These are phyloP conservation scores for Saccharomycopsis oosterbeekiorum DNA, from an alignment of 805 yeast species.

Conservation along the genomic window DNA sequence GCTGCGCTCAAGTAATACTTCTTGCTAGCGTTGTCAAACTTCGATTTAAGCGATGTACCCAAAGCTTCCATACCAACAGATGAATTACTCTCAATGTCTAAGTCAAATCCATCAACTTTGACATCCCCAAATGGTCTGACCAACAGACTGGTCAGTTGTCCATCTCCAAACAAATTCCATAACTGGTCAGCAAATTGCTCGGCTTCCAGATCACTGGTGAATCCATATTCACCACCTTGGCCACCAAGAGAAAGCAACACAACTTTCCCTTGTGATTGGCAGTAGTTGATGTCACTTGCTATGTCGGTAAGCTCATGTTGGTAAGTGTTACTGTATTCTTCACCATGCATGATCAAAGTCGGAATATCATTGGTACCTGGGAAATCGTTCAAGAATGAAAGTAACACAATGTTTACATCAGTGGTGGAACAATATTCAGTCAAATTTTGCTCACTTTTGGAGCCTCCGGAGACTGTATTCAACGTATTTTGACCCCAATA, in stretches of 20 bases:
- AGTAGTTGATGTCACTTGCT: constrained; percentile 46
- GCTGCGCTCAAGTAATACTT: constrained; percentile 75
- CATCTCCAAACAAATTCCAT: constrained; percentile 46
- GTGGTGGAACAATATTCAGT: constrained; percentile 55
- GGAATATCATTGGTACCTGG: constrained; percentile 32
- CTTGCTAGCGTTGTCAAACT: constrained; percentile 41
- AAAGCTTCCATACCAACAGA: constrained; percentile 58
- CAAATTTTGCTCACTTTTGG: constrained; percentile 32
- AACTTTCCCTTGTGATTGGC: constrained; percentile 50
- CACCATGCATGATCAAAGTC: constrained; percentile 37
- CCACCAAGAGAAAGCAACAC: constrained; percentile 61
- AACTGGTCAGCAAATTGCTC: constrained; percentile 41
- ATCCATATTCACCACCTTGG: constrained; percentile 46
- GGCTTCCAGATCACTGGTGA: constrained; percentile 40
- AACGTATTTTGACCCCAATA: constrained; percentile 87
- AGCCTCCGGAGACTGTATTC: constrained; percentile 36
- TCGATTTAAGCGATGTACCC: constrained; percentile 44
- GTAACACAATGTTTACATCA: constrained; percentile 59
- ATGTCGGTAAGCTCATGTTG: constrained; percentile 24
- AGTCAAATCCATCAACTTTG: constrained; percentile 77
- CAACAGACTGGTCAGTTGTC: constrained; percentile 18
- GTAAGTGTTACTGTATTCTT: constrained; percentile 3
- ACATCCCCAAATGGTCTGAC: constrained; percentile 40
- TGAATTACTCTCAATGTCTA: constrained; percentile 66
- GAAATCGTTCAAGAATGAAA: constrained; percentile 61